Conservation (phyloP, 257 asterid species). For the Solanum etuberosum region DNA sequence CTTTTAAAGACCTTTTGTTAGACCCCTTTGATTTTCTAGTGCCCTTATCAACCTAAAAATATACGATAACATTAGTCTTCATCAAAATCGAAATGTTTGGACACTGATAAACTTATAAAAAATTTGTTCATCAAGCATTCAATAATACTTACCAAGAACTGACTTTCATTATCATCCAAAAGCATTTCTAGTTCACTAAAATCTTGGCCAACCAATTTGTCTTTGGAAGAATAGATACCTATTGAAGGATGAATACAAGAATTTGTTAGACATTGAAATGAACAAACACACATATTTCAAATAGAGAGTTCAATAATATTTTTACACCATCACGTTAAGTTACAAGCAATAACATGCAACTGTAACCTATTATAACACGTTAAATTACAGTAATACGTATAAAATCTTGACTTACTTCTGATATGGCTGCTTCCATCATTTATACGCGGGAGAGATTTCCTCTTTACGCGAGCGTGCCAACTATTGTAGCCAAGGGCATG, state of each 20-base stretch:
- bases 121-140: neutral
- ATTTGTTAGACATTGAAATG: neutral
- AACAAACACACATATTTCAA: neutral
- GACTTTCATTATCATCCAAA: constrained; percentile 23
- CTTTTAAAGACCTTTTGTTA: constrained; percentile 44
- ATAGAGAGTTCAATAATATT: neutral
- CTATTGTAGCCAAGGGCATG: constrained; percentile 45
- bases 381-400: neutral
- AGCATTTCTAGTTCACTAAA: constrained; percentile 25
- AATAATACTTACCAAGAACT: constrained; percentile 24
- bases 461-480: constrained; percentile 38
- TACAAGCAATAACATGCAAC: neutral
- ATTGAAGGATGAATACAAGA: neutral
- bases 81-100: neutral
- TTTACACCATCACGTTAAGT: neutral
- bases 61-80: neutral
- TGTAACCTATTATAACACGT: neutral
- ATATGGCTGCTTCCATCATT: constrained; percentile 6
- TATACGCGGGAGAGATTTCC: constrained; percentile 22
- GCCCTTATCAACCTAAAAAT: constrained; percentile 23
- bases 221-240: constrained; percentile 22
- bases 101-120: neutral
- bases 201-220: constrained; percentile 6
- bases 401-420: constrained; percentile 10
- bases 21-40: constrained; percentile 5